Evolutionary conservation across 1,284 basidiomycete species (phyloP).

Genomic region (Peniophora sp.): DNA sequence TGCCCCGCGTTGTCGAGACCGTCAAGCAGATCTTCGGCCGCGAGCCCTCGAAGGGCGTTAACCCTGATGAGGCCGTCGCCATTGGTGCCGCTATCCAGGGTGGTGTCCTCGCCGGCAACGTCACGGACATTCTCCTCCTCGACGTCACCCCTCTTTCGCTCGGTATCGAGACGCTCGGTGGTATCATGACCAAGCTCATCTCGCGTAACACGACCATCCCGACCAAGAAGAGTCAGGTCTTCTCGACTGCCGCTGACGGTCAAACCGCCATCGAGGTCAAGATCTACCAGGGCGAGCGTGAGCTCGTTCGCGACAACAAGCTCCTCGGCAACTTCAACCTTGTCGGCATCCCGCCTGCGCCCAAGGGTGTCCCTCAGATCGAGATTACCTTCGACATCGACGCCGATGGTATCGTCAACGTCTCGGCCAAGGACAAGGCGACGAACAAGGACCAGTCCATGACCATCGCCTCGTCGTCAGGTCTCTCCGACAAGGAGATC

Average conservation of each 20-base stretch:
- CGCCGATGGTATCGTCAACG: slow-evolving; percentile 96
- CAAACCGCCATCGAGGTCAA: slow-evolving; percentile 97
- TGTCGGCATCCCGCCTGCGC: slow-evolving; percentile 93
- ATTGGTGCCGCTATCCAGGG: slow-evolving; percentile 98
- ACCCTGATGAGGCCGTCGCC: slow-evolving; percentile 93
- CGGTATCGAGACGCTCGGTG: slow-evolving; percentile 95
- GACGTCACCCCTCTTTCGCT: slow-evolving; percentile 94
- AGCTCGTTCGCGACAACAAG: slow-evolving; percentile 97
- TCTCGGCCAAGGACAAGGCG: slow-evolving; percentile 95
- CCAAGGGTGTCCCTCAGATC: slow-evolving; percentile 97
- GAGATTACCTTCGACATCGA: slow-evolving; percentile 99
- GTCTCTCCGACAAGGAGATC: slow-evolving; percentile 94
- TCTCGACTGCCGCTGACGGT: slow-evolving; percentile 95
- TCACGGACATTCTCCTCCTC: slow-evolving; percentile 92
- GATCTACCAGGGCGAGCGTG: slow-evolving; percentile 98
- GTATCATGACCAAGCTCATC: slow-evolving; percentile 97
- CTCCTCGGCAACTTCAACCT: slow-evolving; percentile 99
- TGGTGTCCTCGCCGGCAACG: slow-evolving; percentile 93
- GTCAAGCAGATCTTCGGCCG: slow-evolving; percentile 91
- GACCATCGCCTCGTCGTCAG: slow-evolving; percentile 96
- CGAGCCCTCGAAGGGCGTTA: slow-evolving; percentile 96
- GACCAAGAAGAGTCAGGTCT: slow-evolving; percentile 98
- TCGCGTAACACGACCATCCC: slow-evolving; percentile 98
- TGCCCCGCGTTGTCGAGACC: slow-evolving; percentile 92
- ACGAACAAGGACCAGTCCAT: slow-evolving; percentile 96